phyloP scores from a whole-genome alignment of 164 flowering plant species.

The Annona squamosa region DNA sequence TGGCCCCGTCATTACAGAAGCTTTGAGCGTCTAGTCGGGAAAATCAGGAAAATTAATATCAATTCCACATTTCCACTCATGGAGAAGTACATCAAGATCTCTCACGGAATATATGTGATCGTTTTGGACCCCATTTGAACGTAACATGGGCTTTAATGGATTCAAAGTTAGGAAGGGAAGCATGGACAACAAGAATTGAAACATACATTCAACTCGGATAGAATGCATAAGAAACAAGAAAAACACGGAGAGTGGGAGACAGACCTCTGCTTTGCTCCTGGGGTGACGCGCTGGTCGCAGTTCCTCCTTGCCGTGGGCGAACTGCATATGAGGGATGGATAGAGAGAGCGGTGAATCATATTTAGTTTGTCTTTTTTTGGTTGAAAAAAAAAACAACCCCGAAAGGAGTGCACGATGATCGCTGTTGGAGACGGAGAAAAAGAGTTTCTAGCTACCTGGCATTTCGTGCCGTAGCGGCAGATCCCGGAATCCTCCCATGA shows the following conservation, averaged over 20 bases:
- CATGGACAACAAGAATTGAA: too few species aligned
- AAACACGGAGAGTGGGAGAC: neutral
- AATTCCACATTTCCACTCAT: neutral
- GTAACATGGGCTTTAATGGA: neutral
- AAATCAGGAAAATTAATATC: neutral
- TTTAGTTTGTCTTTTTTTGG: too few species aligned
- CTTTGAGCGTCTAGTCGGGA: neutral
- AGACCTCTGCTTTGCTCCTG: slow-evolving; percentile 1
- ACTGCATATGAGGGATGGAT: neutral
- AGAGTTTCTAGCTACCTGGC: slow-evolving; percentile 18
- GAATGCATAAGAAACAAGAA: too few species aligned
- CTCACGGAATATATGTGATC: neutral
- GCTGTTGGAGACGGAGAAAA: neutral
- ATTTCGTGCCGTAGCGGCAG: slow-evolving; percentile 28
- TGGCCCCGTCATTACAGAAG: neutral
- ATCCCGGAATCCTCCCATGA: slow-evolving; percentile 22
- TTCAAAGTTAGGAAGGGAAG: too few species aligned
- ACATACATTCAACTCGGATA: too few species aligned
- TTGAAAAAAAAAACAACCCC: neutral
- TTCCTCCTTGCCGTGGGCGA: slow-evolving; percentile 10
- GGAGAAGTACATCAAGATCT: neutral
- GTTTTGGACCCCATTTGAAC: neutral
- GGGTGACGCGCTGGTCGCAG: slow-evolving; percentile 7
- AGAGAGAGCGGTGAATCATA: neutral
- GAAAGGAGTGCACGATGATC: neutral